A percentile compares a stretch with the other conserved stretches of the same genome.
Conservation (phyloP, 164 flowering plant species). For the Piper betle region DNA sequence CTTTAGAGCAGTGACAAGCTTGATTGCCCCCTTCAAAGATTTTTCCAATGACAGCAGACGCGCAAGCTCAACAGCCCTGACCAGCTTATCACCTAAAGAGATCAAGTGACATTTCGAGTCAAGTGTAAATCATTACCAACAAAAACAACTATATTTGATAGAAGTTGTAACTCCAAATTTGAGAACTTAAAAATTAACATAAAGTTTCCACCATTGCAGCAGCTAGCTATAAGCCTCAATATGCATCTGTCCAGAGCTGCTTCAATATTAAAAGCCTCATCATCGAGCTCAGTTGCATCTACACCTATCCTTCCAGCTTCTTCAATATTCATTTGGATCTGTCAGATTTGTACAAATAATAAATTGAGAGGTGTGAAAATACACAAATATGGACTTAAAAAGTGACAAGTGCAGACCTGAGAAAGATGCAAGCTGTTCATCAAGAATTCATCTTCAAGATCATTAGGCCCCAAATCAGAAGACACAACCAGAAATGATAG, state of each 20-base stretch:
- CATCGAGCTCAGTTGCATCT: constrained; percentile 50
- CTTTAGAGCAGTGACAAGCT: constrained; percentile 76
- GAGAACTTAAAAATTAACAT: neutral
- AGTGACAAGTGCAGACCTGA: constrained; percentile 32
- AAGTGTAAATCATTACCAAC: neutral
- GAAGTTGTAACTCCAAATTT: constrained; percentile 1
- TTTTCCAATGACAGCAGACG: constrained; percentile 69
- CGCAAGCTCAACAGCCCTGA: constrained; percentile 82
- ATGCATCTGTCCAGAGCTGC: constrained; percentile 18
- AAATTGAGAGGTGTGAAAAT: neutral
- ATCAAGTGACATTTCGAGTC: no score
- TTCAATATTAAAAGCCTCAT: constrained; percentile 51
- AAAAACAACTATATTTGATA: neutral
- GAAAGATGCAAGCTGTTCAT: constrained; percentile 48
- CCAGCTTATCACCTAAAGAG: constrained; percentile 76
- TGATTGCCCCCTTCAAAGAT: constrained; percentile 81
- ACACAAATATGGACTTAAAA: neutral
- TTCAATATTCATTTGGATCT: constrained; percentile 17
- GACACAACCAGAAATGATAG: constrained; percentile 78
- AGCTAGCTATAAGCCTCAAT: constrained; percentile 76
- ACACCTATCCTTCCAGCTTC: constrained; percentile 39
- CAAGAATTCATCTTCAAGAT: constrained; percentile 86
- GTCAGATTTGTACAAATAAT: neutral
- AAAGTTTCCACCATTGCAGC: constrained; percentile 67
- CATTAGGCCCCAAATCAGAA: constrained; percentile 85